phyloP scores from a whole-genome alignment of 148 eudicot genomes.

The Rhododendron williamsianum region DNA sequence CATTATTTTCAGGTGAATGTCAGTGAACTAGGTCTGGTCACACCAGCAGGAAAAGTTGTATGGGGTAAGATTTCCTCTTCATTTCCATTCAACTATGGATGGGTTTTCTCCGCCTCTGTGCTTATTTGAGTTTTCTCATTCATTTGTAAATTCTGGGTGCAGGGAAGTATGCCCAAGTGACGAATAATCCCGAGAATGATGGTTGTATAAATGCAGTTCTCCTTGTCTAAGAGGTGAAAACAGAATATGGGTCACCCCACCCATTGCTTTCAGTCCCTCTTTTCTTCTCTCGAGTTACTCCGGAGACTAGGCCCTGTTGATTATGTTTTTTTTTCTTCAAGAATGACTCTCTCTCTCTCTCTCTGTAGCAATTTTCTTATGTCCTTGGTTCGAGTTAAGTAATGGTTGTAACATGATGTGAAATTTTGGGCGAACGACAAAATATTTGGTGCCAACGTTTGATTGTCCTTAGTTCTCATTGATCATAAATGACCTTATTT shows the following conservation, averaged over 20 bases:
- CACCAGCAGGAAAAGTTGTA: slow-evolving; percentile 97
- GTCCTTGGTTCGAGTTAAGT: neutral
- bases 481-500: neutral
- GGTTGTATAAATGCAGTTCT: slow-evolving; percentile 92
- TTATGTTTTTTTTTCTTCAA: neutral
- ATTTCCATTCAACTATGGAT: neutral
- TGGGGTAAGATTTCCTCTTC: slow-evolving; percentile 62
- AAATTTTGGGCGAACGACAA: neutral
- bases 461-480: neutral
- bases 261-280: neutral
- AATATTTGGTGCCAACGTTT: neutral
- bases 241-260: neutral
- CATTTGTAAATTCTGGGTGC: slow-evolving; percentile 19
- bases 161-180: slow-evolving; percentile 98
- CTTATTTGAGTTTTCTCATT: neutral
- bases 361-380: neutral
- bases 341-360: neutral
- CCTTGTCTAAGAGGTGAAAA: slow-evolving; percentile 42
- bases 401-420: neutral
- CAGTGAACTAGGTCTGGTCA: slow-evolving; percentile 93
- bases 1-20: slow-evolving; percentile 59
- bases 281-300: neutral
- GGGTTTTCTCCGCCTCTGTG: neutral
- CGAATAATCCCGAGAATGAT: slow-evolving; percentile 95
- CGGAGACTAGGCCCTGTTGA: neutral